A percentile compares a stretch with the other conserved stretches of the same genome.
Evolutionary conservation across 331 rosid species (phyloP).

Genomic region (Malus hybrid): DNA sequence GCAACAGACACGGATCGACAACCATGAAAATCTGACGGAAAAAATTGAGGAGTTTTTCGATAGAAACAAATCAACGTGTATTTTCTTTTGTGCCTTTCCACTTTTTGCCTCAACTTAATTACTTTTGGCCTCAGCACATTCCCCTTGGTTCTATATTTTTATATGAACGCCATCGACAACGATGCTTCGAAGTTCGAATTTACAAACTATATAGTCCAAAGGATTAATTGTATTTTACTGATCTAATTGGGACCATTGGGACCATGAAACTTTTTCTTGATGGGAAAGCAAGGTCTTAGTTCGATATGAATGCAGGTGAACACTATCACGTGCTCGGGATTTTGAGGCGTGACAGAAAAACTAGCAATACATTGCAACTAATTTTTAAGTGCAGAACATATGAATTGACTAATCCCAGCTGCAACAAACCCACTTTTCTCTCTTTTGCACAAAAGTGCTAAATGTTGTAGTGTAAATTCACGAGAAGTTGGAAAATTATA

Average conservation of each 20-base stretch:
- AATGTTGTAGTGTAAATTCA: neutral
- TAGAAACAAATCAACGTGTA: conserved; percentile 7
- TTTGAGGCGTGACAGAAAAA: neutral
- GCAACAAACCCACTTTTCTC: neutral
- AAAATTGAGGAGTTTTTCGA: conserved; percentile 10
- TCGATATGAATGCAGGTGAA: neutral
- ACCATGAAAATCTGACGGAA: conserved; percentile 15
- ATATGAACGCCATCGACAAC: neutral
- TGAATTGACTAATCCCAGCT: neutral
- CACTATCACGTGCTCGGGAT: neutral
- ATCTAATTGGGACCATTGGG: neutral
- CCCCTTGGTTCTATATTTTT: neutral
- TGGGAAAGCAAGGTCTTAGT: neutral
- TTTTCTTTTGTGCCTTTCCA: neutral
- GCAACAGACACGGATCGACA: conserved; percentile 38
- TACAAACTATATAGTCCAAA: neutral
- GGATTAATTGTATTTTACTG: neutral
- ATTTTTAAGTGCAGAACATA: neutral
- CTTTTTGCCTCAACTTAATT: neutral
- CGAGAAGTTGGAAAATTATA: neutral
- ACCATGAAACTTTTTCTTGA: neutral
- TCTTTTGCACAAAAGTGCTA: conserved; percentile 9
- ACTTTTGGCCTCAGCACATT: neutral
- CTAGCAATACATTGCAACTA: neutral
- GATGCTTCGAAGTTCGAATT: neutral